phyloP scores from a whole-genome alignment of 352 stramenopile genomes.

The Pilasporangium apinafurcum region DNA sequence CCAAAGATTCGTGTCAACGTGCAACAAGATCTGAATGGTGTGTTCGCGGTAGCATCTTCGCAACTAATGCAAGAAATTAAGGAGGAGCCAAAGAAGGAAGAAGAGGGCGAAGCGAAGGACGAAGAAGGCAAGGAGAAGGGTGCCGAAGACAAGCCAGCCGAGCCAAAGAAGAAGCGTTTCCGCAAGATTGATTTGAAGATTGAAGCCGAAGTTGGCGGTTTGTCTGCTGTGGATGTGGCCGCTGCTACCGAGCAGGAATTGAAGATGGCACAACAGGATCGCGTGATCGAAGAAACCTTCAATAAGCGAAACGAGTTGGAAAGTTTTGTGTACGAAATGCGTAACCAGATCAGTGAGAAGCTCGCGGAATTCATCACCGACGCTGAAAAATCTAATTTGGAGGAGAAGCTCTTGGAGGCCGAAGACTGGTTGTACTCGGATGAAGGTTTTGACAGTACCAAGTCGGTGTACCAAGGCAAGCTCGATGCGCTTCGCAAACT shows the following conservation, averaged over 20 bases:
- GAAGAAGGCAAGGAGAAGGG: conserved; percentile 56
- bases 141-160: conserved; percentile 60
- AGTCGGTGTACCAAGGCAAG: conserved; percentile 95
- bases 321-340: conserved; percentile 99
- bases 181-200: conserved; percentile 85
- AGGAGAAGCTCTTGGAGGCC: conserved; percentile 83
- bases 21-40: conserved; percentile 95
- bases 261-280: conserved; percentile 94
- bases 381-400: conserved; percentile 86
- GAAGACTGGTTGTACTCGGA: conserved; percentile 99
- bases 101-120: conserved; percentile 55
- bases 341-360: conserved; percentile 91
- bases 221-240: conserved; percentile 50
- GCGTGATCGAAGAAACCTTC: conserved; percentile 94
- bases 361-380: conserved; percentile 85
- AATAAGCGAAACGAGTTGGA: conserved; percentile 99
- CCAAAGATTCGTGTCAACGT: conserved; percentile 96
- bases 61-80: conserved; percentile 97
- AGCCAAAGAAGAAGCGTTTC: conserved; percentile 95
- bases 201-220: conserved; percentile 46
- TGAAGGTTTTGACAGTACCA: conserved; percentile 97
- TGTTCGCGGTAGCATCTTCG: conserved; percentile 93
- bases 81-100: conserved; percentile 76
- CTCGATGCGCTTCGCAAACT: conserved; percentile 92
- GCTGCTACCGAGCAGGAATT: conserved; percentile 88